Evolutionary conservation across 2,329 filamentous ascomycete genomes (phyloP).

Genomic region (Lasiodiplodia theobromae): DNA sequence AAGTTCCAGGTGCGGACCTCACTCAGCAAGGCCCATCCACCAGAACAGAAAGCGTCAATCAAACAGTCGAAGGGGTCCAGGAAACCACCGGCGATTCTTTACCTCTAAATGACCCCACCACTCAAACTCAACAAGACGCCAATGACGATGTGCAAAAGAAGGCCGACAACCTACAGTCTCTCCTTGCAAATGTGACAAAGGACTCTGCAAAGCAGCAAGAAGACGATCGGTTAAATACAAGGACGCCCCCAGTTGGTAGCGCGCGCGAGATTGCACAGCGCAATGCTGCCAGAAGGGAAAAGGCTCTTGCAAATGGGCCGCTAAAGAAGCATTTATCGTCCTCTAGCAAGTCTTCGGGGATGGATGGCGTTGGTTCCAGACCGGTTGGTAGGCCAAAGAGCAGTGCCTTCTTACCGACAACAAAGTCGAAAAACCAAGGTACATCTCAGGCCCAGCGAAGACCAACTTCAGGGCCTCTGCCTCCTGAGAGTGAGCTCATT

Average conservation of each 20-base stretch:
- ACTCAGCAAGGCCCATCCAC: background rate
- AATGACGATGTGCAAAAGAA: background rate
- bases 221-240: background rate
- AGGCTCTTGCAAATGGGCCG: background rate
- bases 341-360: background rate
- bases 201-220: background rate
- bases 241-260: background rate
- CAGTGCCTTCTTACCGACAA: background rate
- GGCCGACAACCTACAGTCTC: background rate
- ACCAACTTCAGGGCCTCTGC: background rate
- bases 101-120: background rate
- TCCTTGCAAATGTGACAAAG: background rate
- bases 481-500: background rate
- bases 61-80: too few species aligned
- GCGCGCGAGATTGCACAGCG: conserved; percentile 5
- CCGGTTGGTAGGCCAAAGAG: background rate
- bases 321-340: background rate
- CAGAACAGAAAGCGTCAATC: background rate
- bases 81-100: background rate
- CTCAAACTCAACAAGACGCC: background rate
- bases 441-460: background rate
- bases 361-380: background rate
- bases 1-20: background rate
- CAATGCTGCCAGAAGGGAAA: background rate
- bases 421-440: background rate